phyloP scores from a whole-genome alignment of 2,329 filamentous ascomycete species.

The Byssothecium circinans region DNA sequence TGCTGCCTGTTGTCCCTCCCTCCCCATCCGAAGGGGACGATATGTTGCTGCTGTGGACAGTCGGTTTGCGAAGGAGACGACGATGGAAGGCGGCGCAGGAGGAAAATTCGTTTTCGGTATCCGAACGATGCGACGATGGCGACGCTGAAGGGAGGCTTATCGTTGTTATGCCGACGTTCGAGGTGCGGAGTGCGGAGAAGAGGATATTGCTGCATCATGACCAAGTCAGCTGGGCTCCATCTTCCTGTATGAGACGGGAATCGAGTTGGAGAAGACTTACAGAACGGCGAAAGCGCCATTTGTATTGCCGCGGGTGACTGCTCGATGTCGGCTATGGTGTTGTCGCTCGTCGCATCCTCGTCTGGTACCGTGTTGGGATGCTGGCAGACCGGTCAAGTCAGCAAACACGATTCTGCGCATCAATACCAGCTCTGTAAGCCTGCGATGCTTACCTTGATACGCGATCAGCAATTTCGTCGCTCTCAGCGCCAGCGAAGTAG shows the following conservation, averaged over 20 bases:
- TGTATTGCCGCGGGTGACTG: too few relatives aligned
- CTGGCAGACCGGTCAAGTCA: too few relatives aligned
- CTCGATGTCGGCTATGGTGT: too few relatives aligned
- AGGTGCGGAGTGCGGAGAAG: neutral
- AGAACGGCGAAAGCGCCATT: neutral
- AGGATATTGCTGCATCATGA: neutral
- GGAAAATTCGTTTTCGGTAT: neutral
- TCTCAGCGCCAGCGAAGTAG: neutral
- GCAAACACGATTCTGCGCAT: too few relatives aligned
- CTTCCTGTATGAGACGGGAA: neutral
- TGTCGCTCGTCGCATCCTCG: too few relatives aligned
- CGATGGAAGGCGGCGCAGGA: neutral
- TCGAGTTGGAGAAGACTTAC: neutral
- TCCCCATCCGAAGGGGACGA: neutral
- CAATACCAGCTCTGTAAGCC: neutral
- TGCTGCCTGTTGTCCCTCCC: neutral
- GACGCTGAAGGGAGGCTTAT: neutral
- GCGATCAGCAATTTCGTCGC: neutral
- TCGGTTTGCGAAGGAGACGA: neutral
- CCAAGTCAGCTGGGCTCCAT: neutral
- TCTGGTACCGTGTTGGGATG: too few relatives aligned
- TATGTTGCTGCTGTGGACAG: neutral
- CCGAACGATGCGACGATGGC: neutral
- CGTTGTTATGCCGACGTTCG: neutral
- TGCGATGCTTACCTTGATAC: neutral